phyloP scores from a whole-genome alignment of 148 eudicot genomes.

The Rhododendron simsii region DNA sequence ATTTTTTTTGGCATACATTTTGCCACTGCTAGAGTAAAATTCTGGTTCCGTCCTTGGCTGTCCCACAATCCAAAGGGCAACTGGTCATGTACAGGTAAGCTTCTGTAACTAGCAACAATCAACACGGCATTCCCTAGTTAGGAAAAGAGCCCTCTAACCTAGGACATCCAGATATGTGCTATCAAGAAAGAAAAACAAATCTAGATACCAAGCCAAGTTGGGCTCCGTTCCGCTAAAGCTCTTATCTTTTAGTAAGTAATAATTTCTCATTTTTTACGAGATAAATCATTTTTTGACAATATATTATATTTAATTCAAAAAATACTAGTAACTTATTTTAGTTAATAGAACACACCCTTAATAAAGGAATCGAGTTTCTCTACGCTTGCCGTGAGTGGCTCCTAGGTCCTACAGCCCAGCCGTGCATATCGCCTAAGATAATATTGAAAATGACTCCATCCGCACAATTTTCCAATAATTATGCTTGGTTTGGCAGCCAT shows the following conservation, averaged over 20 bases:
- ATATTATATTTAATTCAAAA: too few species aligned
- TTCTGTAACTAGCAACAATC: background rate
- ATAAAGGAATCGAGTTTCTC: background rate
- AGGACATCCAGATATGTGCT: background rate
- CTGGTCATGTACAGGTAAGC: too few species aligned
- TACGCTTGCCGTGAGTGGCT: background rate
- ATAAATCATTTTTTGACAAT: too few species aligned
- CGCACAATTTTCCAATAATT: background rate
- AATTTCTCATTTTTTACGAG: too few species aligned
- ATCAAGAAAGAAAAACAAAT: background rate
- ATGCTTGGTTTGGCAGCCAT: background rate
- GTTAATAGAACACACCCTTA: too few species aligned
- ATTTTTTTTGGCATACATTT: too few species aligned
- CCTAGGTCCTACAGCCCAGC: background rate
- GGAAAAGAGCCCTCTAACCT: background rate
- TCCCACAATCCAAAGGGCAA: background rate
- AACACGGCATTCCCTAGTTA: background rate
- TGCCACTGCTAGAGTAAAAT: too few species aligned
- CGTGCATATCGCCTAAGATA: background rate
- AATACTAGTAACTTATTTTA: too few species aligned
- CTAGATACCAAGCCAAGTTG: background rate
- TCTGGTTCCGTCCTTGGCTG: too few species aligned
- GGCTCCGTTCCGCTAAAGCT: too few species aligned
- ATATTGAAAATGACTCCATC: background rate
- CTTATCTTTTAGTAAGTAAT: too few species aligned